A percentile compares a stretch with the other conserved stretches of the same genome.
Conservation (phyloP, 805 yeast species). For the Starmerella asiatica region DNA sequence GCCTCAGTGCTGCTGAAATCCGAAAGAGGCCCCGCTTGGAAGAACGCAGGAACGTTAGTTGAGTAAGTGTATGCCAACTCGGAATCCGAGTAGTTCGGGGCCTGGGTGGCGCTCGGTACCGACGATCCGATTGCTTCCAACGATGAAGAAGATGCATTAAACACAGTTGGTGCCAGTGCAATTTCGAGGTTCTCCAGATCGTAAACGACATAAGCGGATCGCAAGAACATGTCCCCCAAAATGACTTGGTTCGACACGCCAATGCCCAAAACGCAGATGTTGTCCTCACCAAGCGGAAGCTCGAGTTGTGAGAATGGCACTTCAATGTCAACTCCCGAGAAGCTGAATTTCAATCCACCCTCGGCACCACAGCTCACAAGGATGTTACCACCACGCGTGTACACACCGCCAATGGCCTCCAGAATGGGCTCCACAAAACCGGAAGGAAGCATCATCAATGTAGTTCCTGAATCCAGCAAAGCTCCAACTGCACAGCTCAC, state of each 20-base stretch:
- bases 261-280: conserved; percentile 21
- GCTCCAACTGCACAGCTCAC: conserved; percentile 24
- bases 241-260: conserved; percentile 28
- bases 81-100: conserved; percentile 18
- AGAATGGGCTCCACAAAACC: conserved; percentile 25
- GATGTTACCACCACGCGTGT: conserved; percentile 26
- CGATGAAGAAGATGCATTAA: conserved; percentile 19
- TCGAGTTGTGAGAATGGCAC: conserved; percentile 31
- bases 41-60: conserved; percentile 8
- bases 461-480: conserved; percentile 43
- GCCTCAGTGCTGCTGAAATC: not conserved
- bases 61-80: not conserved
- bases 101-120: conserved; percentile 23
- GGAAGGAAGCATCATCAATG: conserved; percentile 34
- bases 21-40: not conserved
- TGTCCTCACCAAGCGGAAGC: conserved; percentile 7
- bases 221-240: conserved; percentile 54
- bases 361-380: conserved; percentile 29
- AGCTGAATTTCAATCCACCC: conserved; percentile 32
- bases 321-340: conserved; percentile 38
- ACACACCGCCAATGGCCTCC: conserved; percentile 30
- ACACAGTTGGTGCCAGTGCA: conserved; percentile 39
- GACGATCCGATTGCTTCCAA: conserved; percentile 23
- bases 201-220: conserved; percentile 53
- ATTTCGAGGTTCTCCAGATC: conserved; percentile 47